A percentile compares a stretch with the other conserved stretches of the same genome.
Evolutionary conservation across 257 asterid genomes (phyloP).

Genomic region (Fraxinus anomala): DNA sequence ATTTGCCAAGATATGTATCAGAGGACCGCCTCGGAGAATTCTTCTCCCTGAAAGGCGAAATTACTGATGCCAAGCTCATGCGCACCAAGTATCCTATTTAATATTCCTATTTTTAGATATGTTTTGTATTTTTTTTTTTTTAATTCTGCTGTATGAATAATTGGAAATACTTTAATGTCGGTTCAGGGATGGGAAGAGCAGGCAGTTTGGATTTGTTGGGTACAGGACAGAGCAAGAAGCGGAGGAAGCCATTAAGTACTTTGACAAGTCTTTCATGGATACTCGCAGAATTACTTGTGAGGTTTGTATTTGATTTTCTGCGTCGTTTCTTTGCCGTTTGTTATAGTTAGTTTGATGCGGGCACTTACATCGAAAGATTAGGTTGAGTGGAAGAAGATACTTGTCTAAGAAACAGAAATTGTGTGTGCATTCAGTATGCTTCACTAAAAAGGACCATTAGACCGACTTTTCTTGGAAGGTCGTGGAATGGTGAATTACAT

Average conservation of each 20-base stretch:
- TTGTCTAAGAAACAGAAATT: not conserved
- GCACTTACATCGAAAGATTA: too few species aligned
- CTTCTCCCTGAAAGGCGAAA: conserved; percentile 90
- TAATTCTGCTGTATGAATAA: not conserved
- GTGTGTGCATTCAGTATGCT: not conserved
- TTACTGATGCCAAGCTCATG: conserved; percentile 86
- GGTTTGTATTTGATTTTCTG: conserved; percentile 44
- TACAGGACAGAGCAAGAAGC: conserved; percentile 80
- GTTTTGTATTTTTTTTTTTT: not conserved
- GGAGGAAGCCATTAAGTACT: conserved; percentile 59
- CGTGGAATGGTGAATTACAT: too few species aligned
- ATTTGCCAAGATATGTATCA: conserved; percentile 69
- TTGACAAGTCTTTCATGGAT: conserved; percentile 70
- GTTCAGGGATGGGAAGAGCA: conserved; percentile 84
- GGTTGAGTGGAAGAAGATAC: not conserved
- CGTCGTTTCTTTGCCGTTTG: not conserved
- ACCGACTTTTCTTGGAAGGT: too few species aligned
- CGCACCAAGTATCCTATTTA: conserved; percentile 58
- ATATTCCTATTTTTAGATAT: not conserved
- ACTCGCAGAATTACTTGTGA: conserved; percentile 71
- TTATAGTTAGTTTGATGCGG: not conserved
- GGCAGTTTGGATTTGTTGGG: conserved; percentile 87
- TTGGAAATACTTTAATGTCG: conserved; percentile 13
- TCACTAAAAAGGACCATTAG: not conserved
- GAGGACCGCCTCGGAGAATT: conserved; percentile 82